A percentile compares a stretch with the other conserved stretches of the same genome.
Conservation (phyloP, 78 protist species). For the Creolimax fragrantissima region DNA sequence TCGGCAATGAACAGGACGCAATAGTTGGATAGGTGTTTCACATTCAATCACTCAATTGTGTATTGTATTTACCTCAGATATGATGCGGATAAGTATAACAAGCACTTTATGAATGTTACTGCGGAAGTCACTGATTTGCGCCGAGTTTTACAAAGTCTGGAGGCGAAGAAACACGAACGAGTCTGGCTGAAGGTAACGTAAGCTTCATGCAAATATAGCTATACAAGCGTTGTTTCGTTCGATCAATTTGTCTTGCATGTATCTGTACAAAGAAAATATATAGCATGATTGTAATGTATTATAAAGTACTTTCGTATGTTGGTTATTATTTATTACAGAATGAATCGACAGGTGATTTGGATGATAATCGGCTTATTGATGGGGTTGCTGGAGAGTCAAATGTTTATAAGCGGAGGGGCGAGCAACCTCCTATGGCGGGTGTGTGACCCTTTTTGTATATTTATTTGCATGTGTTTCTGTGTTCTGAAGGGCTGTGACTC, state of each 20-base stretch:
- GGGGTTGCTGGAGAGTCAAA: slow-evolving; percentile 38
- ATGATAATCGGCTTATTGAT: slow-evolving; percentile 52
- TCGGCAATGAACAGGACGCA: no score
- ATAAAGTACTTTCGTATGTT: neutral
- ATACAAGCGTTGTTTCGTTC: no score
- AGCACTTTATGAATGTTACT: neutral
- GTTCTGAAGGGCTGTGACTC: no score
- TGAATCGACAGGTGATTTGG: slow-evolving; percentile 48
- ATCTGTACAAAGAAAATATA: no score
- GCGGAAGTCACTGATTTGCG: slow-evolving; percentile 20
- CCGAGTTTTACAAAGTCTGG: slow-evolving; percentile 10
- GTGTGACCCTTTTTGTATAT: no score
- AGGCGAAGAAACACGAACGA: slow-evolving; percentile 47
- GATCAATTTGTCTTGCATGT: no score
- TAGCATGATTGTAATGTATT: neutral
- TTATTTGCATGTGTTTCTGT: no score
- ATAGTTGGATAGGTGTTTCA: no score
- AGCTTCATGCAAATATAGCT: no score
- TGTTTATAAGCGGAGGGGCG: slow-evolving; percentile 33
- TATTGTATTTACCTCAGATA: neutral
- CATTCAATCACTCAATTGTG: neutral
- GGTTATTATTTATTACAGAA: neutral
- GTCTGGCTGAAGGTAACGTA: slow-evolving; percentile 42
- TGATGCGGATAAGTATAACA: neutral
- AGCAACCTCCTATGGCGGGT: neutral